Evolutionary conservation across 139 green algal species (phyloP).

Genomic region (Tetratostichococcus sp.): DNA sequence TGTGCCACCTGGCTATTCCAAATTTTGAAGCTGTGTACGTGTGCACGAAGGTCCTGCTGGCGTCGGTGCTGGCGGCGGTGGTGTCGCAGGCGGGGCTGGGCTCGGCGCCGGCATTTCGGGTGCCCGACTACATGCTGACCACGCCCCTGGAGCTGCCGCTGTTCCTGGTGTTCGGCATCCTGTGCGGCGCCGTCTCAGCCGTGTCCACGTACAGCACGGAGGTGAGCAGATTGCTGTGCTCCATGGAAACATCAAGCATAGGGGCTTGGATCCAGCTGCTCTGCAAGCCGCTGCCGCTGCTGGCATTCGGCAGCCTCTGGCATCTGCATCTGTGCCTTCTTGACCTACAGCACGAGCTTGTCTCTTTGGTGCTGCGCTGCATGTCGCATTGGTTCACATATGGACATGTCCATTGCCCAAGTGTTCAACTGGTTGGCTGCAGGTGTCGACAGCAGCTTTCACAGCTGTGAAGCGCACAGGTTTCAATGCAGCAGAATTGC

Average conservation of each 20-base stretch:
- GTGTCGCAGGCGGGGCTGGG: slow-evolving; percentile 67
- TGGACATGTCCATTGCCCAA: too few species aligned
- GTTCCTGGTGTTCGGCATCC: slow-evolving; percentile 61
- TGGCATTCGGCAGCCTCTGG: too few species aligned
- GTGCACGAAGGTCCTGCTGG: slow-evolving; percentile 39
- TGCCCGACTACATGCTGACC: slow-evolving; percentile 59
- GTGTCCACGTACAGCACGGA: slow-evolving; percentile 38
- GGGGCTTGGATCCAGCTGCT: not conserved
- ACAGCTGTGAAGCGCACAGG: not conserved
- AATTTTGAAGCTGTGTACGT: too few species aligned
- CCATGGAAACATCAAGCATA: too few species aligned
- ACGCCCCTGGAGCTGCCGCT: slow-evolving; percentile 66
- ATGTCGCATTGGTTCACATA: too few species aligned
- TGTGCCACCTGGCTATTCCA: too few species aligned
- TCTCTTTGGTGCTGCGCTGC: too few species aligned
- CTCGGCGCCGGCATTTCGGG: slow-evolving; percentile 53
- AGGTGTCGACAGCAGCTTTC: slow-evolving; percentile 23
- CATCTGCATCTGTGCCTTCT: too few species aligned
- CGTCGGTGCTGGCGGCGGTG: slow-evolving; percentile 57
- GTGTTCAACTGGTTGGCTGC: not conserved
- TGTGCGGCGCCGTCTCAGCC: slow-evolving; percentile 55
- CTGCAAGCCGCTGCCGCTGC: not conserved
- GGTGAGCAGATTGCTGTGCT: too few species aligned
- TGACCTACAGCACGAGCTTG: too few species aligned
- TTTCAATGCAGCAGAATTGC: slow-evolving; percentile 22